These are phyloP conservation scores for Komagataella populi DNA, from an alignment of 805 yeast genomes.

Conservation along the genomic window DNA sequence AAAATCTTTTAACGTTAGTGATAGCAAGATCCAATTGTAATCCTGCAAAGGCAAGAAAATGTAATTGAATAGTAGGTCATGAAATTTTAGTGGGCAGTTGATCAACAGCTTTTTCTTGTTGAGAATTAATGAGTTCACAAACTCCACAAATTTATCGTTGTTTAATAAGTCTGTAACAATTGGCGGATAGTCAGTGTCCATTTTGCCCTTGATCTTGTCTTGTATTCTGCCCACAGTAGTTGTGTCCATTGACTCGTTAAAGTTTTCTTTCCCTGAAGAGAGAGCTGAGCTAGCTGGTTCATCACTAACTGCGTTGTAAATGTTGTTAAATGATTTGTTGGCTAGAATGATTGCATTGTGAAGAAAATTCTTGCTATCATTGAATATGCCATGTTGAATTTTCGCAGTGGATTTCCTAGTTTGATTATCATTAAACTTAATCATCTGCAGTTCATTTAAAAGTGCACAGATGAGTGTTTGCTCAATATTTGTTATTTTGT, in stretches of 20 bases:
- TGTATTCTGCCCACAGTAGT: background rate
- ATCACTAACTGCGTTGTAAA: conserved; percentile 4
- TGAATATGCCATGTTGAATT: conserved; percentile 13
- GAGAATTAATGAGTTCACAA: conserved; percentile 22
- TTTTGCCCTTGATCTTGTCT: background rate
- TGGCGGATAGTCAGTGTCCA: conserved; percentile 5
- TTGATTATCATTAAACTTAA: conserved; percentile 16
- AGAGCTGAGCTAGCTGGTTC: conserved; percentile 2
- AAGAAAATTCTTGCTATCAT: conserved; percentile 24
- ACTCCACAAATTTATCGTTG: conserved; percentile 10
- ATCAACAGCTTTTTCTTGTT: conserved; percentile 34
- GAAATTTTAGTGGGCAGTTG: conserved; percentile 33
- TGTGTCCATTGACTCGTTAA: background rate
- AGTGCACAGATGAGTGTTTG: conserved; percentile 16
- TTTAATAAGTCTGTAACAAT: conserved; percentile 8
- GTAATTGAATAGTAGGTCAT: conserved; percentile 34
- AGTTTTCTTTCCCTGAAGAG: background rate
- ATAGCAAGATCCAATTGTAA: conserved; percentile 30
- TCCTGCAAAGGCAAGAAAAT: conserved; percentile 24
- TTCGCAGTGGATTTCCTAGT: conserved; percentile 4
- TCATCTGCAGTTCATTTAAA: conserved; percentile 18
- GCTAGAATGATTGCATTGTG: conserved; percentile 42
- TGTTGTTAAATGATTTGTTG: conserved; percentile 24
- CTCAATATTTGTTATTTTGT: conserved; percentile 7
- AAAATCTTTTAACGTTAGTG: conserved; percentile 33